Conservation (phyloP, 345 rosid genomes). For the Chamaenerion angustifolium region DNA sequence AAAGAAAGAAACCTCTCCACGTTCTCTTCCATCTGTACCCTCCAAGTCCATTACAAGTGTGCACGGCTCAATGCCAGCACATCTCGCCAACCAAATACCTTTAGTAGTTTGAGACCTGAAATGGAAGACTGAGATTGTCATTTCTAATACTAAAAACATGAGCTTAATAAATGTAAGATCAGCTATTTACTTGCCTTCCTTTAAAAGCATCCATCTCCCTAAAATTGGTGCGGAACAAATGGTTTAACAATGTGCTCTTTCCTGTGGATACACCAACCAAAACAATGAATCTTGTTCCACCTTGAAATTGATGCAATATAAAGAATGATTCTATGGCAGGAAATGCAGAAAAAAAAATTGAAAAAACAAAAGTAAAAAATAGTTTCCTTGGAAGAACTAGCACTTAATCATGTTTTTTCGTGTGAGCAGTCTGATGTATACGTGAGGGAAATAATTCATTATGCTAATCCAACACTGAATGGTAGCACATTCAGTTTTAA, state of each 20-base stretch:
- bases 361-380: too few species aligned
- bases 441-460: too few species aligned
- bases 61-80: conserved; percentile 83
- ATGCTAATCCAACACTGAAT: too few species aligned
- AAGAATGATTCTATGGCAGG: too few species aligned
- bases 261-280: conserved; percentile 29
- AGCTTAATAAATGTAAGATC: not conserved
- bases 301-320: too few species aligned
- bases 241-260: conserved; percentile 78
- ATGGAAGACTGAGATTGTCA: conserved; percentile 4
- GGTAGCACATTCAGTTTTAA: too few species aligned
- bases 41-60: conserved; percentile 96
- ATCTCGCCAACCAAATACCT: conserved; percentile 94
- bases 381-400: too few species aligned
- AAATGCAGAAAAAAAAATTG: too few species aligned
- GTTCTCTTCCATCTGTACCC: conserved; percentile 99
- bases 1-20: conserved; percentile 68
- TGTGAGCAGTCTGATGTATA: too few species aligned
- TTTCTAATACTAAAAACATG: conserved; percentile 3
- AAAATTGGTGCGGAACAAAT: conserved; percentile 75
- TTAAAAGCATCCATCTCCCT: conserved; percentile 95
- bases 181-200: conserved; percentile 53
- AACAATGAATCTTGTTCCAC: not conserved
- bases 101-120: conserved; percentile 91
- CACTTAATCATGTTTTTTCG: too few species aligned